Evolutionary conservation across 2,329 filamentous ascomycete species (phyloP).

Genomic region (Coniochaeta ligniaria): DNA sequence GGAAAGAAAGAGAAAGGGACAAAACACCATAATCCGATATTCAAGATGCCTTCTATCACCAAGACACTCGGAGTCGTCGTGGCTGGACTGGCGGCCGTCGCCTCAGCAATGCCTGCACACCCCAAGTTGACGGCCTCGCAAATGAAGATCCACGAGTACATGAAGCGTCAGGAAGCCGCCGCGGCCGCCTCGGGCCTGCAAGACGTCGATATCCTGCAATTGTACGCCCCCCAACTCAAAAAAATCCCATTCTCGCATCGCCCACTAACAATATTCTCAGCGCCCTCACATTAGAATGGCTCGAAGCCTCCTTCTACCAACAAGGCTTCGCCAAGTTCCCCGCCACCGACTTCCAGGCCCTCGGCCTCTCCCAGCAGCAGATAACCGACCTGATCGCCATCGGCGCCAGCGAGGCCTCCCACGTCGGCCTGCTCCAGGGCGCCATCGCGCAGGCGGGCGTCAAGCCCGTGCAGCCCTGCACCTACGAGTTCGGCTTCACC

Average conservation of each 20-base stretch:
- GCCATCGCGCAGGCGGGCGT: slow-evolving; percentile 56
- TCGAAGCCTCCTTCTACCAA: slow-evolving; percentile 67
- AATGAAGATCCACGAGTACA: slow-evolving; percentile 36
- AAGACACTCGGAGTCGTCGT: slow-evolving; percentile 34
- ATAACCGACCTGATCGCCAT: slow-evolving; percentile 55
- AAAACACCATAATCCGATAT: slow-evolving; percentile 16
- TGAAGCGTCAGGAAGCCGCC: slow-evolving; percentile 43
- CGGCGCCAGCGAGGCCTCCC: slow-evolving; percentile 54
- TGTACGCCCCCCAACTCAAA: slow-evolving; percentile 24
- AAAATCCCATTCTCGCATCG: not conserved
- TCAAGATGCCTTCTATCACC: slow-evolving; percentile 38
- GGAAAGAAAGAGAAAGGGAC: slow-evolving; percentile 13
- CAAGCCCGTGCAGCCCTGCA: slow-evolving; percentile 60
- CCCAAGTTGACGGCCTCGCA: slow-evolving; percentile 36
- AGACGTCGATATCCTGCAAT: slow-evolving; percentile 51
- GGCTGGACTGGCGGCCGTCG: slow-evolving; percentile 35
- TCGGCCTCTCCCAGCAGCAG: slow-evolving; percentile 48
- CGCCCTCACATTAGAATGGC: slow-evolving; percentile 66
- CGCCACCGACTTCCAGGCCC: slow-evolving; percentile 54
- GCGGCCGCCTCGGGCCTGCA: slow-evolving; percentile 31
- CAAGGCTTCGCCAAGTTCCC: slow-evolving; percentile 63
- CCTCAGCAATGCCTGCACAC: slow-evolving; percentile 37
- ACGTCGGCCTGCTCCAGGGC: slow-evolving; percentile 52
- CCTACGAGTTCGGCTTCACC: slow-evolving; percentile 65
- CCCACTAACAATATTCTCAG: slow-evolving; percentile 26